Evolutionary conservation across 768 basidiomycete genomes (phyloP).

Genomic region (Auricularia sp.): DNA sequence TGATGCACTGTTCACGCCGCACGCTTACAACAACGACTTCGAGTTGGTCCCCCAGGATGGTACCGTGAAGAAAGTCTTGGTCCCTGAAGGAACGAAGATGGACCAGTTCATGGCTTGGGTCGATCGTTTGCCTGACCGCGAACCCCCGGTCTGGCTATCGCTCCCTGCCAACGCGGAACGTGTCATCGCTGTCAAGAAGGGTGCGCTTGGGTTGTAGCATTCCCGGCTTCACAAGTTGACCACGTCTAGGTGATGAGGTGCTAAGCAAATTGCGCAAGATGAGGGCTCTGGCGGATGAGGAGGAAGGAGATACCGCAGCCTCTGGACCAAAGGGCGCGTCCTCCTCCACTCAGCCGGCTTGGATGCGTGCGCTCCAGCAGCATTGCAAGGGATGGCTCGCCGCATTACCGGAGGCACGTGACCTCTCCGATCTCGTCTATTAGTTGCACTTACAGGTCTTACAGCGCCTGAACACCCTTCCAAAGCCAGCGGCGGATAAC

Average conservation of each 20-base stretch:
- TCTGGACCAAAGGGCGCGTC: conserved; percentile 54
- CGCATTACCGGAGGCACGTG: conserved; percentile 61
- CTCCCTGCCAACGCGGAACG: conserved; percentile 87
- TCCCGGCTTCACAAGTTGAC: no score
- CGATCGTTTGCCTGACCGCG: conserved; percentile 77
- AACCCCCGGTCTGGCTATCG: conserved; percentile 91
- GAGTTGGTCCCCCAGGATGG: conserved; percentile 56
- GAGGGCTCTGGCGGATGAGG: conserved; percentile 80
- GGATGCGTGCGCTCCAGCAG: conserved; percentile 83
- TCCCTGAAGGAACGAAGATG: conserved; percentile 88
- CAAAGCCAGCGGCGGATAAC: conserved; percentile 57
- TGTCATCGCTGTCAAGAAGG: conserved; percentile 85
- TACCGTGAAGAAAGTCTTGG: conserved; percentile 48
- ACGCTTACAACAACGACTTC: conserved; percentile 91
- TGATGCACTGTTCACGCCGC: conserved; percentile 75
- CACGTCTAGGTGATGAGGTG: conserved; percentile 57
- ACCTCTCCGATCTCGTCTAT: not conserved
- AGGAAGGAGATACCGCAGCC: conserved; percentile 49
- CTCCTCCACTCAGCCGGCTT: conserved; percentile 69
- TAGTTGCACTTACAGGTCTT: conserved; percentile 10
- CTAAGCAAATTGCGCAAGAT: conserved; percentile 87
- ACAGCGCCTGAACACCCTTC: conserved; percentile 54
- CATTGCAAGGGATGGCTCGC: conserved; percentile 79
- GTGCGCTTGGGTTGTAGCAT: conserved; percentile 30
- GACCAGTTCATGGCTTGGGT: conserved; percentile 91